Conservation (phyloP, 306 rosid genomes). For the Prinsepia uniflora region DNA sequence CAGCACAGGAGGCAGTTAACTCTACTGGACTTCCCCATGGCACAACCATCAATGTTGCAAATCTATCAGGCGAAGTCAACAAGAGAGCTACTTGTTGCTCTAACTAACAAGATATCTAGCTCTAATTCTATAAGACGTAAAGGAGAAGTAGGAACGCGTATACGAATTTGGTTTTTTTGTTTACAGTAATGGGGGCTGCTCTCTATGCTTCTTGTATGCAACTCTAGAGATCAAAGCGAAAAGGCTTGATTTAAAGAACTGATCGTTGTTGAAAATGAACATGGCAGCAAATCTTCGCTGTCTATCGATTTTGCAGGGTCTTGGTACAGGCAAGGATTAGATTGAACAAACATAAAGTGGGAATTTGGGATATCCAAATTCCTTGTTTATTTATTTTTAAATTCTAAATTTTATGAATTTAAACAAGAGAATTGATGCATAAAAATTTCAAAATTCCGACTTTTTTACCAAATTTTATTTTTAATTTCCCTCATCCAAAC, state of each 20-base stretch:
- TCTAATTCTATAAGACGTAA: slow-evolving; percentile 1
- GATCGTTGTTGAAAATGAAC: background rate
- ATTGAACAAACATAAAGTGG: background rate
- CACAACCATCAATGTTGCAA: slow-evolving; percentile 59
- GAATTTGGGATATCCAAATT: too few species aligned
- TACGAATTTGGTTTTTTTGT: slow-evolving; percentile 11
- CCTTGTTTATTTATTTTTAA: too few species aligned
- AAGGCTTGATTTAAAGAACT: background rate
- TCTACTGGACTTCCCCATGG: slow-evolving; percentile 59
- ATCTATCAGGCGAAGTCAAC: slow-evolving; percentile 26
- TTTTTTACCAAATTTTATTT: too few species aligned
- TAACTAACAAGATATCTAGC: slow-evolving; percentile 27
- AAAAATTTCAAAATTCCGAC: too few species aligned
- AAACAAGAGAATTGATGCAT: too few species aligned
- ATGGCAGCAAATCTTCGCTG: background rate
- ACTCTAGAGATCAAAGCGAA: slow-evolving; percentile 2
- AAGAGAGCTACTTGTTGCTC: slow-evolving; percentile 62
- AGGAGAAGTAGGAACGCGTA: slow-evolving; percentile 19
- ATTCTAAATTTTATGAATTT: too few species aligned
- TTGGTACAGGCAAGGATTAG: slow-evolving; percentile 18
- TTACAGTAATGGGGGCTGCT: slow-evolving; percentile 20
- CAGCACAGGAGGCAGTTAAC: slow-evolving; percentile 64
- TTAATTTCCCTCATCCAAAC: too few species aligned
- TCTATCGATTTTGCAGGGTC: slow-evolving; percentile 10
- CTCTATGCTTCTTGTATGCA: slow-evolving; percentile 20